These are phyloP conservation scores for Ambrosiella beaveri DNA, from an alignment of 2,329 filamentous ascomycete species.

Conservation along the genomic window DNA sequence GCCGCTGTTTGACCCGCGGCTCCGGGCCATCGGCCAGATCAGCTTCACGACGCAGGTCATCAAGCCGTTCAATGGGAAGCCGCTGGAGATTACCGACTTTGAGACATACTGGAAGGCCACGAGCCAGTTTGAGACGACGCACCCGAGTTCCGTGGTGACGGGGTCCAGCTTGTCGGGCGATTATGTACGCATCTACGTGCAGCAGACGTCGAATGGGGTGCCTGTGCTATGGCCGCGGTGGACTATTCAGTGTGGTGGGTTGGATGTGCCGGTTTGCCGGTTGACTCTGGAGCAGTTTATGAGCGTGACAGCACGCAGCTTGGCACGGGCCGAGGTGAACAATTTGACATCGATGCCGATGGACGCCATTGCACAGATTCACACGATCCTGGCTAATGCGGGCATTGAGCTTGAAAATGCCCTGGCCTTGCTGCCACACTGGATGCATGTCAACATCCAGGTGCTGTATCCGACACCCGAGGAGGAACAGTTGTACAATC, in stretches of 20 bases:
- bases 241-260: constrained; percentile 56
- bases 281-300: constrained; percentile 59
- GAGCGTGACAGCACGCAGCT: constrained; percentile 28
- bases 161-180: constrained; percentile 93
- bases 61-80: constrained; percentile 83
- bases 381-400: constrained; percentile 54
- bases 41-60: constrained; percentile 92
- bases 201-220: constrained; percentile 73
- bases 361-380: constrained; percentile 44
- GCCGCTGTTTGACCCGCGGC: constrained; percentile 78
- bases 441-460: constrained; percentile 82
- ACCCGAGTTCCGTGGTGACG: constrained; percentile 74
- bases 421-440: constrained; percentile 53
- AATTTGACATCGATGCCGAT: constrained; percentile 29
- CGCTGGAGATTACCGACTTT: constrained; percentile 92
- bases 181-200: constrained; percentile 80
- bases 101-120: constrained; percentile 99
- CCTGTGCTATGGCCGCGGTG: constrained; percentile 79
- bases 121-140: constrained; percentile 55
- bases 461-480: constrained; percentile 65
- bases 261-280: constrained; percentile 68
- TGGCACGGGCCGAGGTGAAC: constrained; percentile 27
- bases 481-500: constrained; percentile 52
- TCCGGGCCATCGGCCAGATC: constrained; percentile 83
- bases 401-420: constrained; percentile 69